A percentile compares a stretch with the other conserved stretches of the same genome.
phyloP scores from a whole-genome alignment of 805 yeast genomes.

The Dipodascopsis uninucleata region DNA sequence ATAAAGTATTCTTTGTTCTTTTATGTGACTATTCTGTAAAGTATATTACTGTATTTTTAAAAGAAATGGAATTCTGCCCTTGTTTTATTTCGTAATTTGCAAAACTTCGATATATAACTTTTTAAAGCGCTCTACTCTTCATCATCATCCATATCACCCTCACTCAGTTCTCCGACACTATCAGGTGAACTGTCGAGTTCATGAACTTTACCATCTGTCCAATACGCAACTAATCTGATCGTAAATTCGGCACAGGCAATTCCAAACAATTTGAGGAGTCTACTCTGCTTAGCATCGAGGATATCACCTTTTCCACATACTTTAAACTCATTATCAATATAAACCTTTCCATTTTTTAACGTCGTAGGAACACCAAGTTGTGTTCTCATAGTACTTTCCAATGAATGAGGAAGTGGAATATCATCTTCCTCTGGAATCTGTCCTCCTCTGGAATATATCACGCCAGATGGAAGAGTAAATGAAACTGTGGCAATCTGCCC shows the following conservation, averaged over 20 bases:
- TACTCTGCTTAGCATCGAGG: conserved; percentile 85
- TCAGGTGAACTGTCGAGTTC: conserved; percentile 11
- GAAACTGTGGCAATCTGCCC: conserved; percentile 79
- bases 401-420: conserved; percentile 92
- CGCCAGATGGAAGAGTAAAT: conserved; percentile 83
- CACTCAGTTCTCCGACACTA: conserved; percentile 4
- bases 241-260: conserved; percentile 89
- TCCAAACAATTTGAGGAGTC: conserved; percentile 91
- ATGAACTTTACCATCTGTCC: conserved; percentile 47
- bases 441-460: conserved; percentile 93
- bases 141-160: conserved; percentile 9
- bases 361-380: conserved; percentile 87
- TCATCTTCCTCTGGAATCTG: conserved; percentile 86
- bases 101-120: no score
- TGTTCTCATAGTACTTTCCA: conserved; percentile 82
- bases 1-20: no score
- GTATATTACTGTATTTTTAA: no score
- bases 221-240: conserved; percentile 74
- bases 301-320: conserved; percentile 79
- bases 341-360: conserved; percentile 83
- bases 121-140: not conserved
- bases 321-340: conserved; percentile 65
- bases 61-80: no score
- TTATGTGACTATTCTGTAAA: no score
- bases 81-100: no score